phyloP scores from a whole-genome alignment of 768 basidiomycete genomes.

The Lactarius tabidus region DNA sequence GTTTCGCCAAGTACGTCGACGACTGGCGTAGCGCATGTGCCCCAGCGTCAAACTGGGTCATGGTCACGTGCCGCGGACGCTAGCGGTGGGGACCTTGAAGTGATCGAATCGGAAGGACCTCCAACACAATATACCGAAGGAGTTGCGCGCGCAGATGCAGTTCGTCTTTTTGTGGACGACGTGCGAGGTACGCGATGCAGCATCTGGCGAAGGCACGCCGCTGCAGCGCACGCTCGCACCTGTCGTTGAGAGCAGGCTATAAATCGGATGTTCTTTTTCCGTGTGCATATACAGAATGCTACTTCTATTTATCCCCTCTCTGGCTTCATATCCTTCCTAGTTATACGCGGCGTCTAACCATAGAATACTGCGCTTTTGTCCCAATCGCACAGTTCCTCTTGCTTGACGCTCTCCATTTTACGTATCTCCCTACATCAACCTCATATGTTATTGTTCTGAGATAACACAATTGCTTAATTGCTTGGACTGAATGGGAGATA shows the following conservation, averaged over 20 bases:
- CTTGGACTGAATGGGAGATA: too few species aligned
- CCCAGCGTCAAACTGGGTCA: slow-evolving; percentile 59
- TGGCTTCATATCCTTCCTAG: too few species aligned
- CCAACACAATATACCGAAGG: slow-evolving; percentile 74
- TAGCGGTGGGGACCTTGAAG: slow-evolving; percentile 75
- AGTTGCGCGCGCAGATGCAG: slow-evolving; percentile 69
- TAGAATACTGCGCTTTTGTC: too few species aligned
- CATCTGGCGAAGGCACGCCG: slow-evolving; percentile 62
- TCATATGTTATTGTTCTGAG: too few species aligned
- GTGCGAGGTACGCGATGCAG: slow-evolving; percentile 78
- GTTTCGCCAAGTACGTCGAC: slow-evolving; percentile 77
- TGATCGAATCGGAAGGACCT: slow-evolving; percentile 85
- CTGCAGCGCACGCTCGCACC: slow-evolving; percentile 61
- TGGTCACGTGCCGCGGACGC: slow-evolving; percentile 78
- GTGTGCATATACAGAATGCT: too few species aligned
- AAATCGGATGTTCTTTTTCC: too few species aligned
- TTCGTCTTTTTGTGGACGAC: slow-evolving; percentile 80
- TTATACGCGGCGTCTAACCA: too few species aligned
- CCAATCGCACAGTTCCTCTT: too few species aligned
- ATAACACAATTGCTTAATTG: too few species aligned
- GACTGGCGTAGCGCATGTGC: slow-evolving; percentile 72
- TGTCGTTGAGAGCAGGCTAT: slow-evolving; percentile 56
- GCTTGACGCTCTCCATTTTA: too few species aligned
- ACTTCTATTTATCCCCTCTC: too few species aligned
- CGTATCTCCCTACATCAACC: too few species aligned